Evolutionary conservation across 352 stramenopile genomes (phyloP), one percentile per base, ranked within the genome.

Genomic region (Globisporangium ultimum): DNA sequence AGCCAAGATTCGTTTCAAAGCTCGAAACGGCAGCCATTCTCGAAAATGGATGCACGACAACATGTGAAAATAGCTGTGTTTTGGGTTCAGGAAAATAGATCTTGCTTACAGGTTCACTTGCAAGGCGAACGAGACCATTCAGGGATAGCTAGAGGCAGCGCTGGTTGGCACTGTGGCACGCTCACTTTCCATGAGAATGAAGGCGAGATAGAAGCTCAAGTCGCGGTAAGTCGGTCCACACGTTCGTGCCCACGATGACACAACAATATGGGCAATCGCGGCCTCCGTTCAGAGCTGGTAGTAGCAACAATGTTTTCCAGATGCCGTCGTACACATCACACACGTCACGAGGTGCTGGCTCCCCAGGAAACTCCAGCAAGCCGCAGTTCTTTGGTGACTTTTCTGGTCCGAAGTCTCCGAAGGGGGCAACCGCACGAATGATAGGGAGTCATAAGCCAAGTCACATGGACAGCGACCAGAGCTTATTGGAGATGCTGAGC

Each of bases 401-500:
- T 34, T 43, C 12, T n/a, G 14, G 17, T 18, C 24, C 43, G 18
- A 20, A 50, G 20, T 57, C 36, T 3, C 36, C 59, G 28, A 47
- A 22, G 17, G 47, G 55, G 28, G 34, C 28, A 36, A 5, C 43
- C 45, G 18, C 46, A 5, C 51, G 46, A 12, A 57, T 50, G 52
- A 28, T 32, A 17, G 13, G 21, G 4, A 52, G 22, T 5, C 32
- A 53, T 17, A 28, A 53, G 32, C 46, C 64, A 21, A 55, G 14
- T 13, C 60, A 64, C 15, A 63, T 73, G 17, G 74, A 87, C 15
- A 90, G 70, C 43, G 78, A 91, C 55, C 68, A 78, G 53, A 87
- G 69, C 36, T 49, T 91, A 22, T 58, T 93, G 9, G 78, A 84
- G 24, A 93, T 93, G 80, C 64, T 93, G 22, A 77, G 42, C 15